Percentiles rank a stretch among this genome's conserved stretches.
Conservation (phyloP, 2,329 filamentous ascomycete genomes). For the Decorospora gaudefroyi region DNA sequence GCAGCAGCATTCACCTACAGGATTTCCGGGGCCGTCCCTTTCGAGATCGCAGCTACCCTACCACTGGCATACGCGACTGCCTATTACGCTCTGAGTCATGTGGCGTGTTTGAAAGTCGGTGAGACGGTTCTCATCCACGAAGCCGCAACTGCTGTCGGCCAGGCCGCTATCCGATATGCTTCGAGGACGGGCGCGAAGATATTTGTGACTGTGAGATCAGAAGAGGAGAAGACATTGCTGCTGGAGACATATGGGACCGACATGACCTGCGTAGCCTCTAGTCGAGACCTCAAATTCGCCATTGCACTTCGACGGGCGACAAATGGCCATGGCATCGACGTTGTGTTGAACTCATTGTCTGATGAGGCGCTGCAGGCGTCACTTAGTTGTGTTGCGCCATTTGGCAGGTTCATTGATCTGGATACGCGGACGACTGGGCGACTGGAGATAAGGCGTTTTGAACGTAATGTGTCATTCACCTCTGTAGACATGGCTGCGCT, state of each 20-base stretch:
- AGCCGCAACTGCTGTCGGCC: conserved; percentile 20
- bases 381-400: conserved; percentile 52
- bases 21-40: conserved; percentile 16
- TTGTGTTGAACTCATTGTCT: conserved; percentile 34
- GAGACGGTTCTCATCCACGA: conserved; percentile 40
- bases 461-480: conserved; percentile 13
- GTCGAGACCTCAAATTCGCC: conserved; percentile 28
- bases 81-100: conserved; percentile 19
- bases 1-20: conserved; percentile 5
- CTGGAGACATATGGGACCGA: conserved; percentile 13
- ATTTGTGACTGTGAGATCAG: conserved; percentile 27
- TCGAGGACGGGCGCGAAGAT: conserved; percentile 30
- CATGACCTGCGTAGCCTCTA: conserved; percentile 33
- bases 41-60: conserved; percentile 25
- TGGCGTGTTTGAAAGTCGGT: conserved; percentile 14
- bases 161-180: conserved; percentile 19
- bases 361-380: conserved; percentile 44
- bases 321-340: conserved; percentile 37
- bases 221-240: conserved; percentile 16
- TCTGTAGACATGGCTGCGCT: conserved; percentile 17
- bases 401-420: conserved; percentile 30
- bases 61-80: conserved; percentile 25
- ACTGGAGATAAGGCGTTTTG: conserved; percentile 30
- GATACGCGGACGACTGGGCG: conserved; percentile 4
- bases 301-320: conserved; percentile 14